Base-by-base conservation (phyloP, 768 basidiomycete species). In the Cytidiella melzeri region DNA sequence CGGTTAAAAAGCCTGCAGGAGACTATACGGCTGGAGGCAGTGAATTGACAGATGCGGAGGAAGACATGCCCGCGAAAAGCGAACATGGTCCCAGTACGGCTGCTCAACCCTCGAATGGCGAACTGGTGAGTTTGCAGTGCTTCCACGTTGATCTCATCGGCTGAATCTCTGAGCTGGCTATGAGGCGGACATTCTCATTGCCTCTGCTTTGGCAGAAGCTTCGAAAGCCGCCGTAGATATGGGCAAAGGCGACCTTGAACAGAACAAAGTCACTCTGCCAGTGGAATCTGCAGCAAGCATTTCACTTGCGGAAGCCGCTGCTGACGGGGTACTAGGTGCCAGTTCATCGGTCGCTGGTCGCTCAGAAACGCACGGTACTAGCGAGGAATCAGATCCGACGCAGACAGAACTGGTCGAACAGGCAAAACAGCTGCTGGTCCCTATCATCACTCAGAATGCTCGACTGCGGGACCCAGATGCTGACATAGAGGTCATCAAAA, bases 371-470 rank as follows among this genome's bases (percentile, higher is more conserved):
- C n/a, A n/a, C n/a, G n/a, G n/a, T n/a, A n/a, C n/a, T n/a, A n/a
- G n/a, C n/a, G n/a, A n/a, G n/a, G n/a, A 41, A 41, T 18, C n/a
- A 7, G 11, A 9, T 18, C 40, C 7, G 7, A 18, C 40, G 18
- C 40, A 41, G 40, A 7, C 7, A 7, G 40, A 30, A 18, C 15
- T 50, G 15, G 19, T 54, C 30, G 48, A 54, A 44, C 40, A 50
- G 42, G 27, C 44, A 19, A 55, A 40, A 19, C 26, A 20, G 24
- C 39, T 58, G 5, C 23, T 58, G 10, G 40, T 51, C 10, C 53
- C 57, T 12, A 24, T 50, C 6, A 44, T 59, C 38, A 24, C 45
- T 1, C 47, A 50, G 23, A 59, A 54, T 37, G 55, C 53, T 15
- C 43, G 26, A 21, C 23, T 53, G 19, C 55, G 57, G 12, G 34